phyloP scores from a whole-genome alignment of 2,329 filamentous ascomycete species.

The Diatrype stigma region DNA sequence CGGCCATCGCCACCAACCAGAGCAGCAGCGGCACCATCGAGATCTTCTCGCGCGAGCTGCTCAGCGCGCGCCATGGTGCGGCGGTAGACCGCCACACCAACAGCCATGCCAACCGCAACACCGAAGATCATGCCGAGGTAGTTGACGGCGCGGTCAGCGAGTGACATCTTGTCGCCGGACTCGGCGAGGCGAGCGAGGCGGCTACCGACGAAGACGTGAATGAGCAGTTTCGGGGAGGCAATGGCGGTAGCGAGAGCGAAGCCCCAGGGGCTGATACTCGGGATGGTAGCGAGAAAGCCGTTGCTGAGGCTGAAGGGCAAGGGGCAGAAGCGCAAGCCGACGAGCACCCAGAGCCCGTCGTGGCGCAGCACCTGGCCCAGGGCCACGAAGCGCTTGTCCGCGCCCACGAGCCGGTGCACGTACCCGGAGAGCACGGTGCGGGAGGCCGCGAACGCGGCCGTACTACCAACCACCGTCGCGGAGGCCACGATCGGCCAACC shows the following conservation, averaged over 20 bases:
- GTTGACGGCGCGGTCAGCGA: slow-evolving; percentile 73
- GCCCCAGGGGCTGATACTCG: slow-evolving; percentile 70
- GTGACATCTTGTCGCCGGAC: slow-evolving; percentile 76
- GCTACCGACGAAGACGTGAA: slow-evolving; percentile 89
- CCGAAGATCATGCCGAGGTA: slow-evolving; percentile 77
- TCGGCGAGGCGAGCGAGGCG: slow-evolving; percentile 81
- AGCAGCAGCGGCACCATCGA: slow-evolving; percentile 37
- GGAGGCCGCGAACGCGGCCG: slow-evolving; percentile 74
- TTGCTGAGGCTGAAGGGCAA: slow-evolving; percentile 91
- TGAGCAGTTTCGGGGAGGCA: slow-evolving; percentile 78
- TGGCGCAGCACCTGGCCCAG: slow-evolving; percentile 82
- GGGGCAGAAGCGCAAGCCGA: slow-evolving; percentile 89
- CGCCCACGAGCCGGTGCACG: slow-evolving; percentile 74
- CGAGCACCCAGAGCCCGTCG: slow-evolving; percentile 83
- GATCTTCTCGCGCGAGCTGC: slow-evolving; percentile 49
- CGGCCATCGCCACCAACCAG: neutral
- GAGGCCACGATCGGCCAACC: slow-evolving; percentile 82
- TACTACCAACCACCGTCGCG: slow-evolving; percentile 74
- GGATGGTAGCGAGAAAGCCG: slow-evolving; percentile 89
- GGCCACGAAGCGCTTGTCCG: slow-evolving; percentile 83
- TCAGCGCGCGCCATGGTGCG: slow-evolving; percentile 60
- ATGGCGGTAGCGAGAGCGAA: slow-evolving; percentile 82
- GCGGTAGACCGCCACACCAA: slow-evolving; percentile 82
- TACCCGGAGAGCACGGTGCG: slow-evolving; percentile 74
- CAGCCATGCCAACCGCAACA: slow-evolving; percentile 64